These are phyloP conservation scores for Periconia sp. DNA, from an alignment of 2,329 filamentous ascomycete genomes.

Conservation along the genomic window DNA sequence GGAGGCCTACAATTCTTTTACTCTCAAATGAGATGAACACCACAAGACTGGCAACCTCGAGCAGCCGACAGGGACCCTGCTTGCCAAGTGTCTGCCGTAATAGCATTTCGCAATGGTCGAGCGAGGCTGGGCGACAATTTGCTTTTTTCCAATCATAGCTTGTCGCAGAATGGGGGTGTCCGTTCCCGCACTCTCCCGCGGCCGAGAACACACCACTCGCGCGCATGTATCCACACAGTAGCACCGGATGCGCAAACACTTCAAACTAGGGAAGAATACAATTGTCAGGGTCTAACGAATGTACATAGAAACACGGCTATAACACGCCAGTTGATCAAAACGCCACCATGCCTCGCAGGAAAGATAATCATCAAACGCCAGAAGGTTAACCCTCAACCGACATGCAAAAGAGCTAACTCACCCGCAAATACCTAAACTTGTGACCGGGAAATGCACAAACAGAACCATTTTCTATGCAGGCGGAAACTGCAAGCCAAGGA, in stretches of 20 bases:
- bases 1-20: background rate
- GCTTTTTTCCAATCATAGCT: background rate
- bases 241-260: background rate
- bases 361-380: constrained; percentile 14
- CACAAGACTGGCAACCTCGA: background rate
- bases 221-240: background rate
- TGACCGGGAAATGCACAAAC: constrained; percentile 15
- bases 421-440: constrained; percentile 19
- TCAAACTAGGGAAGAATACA: background rate
- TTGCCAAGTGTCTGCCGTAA: too few species aligned
- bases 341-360: background rate
- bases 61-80: background rate
- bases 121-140: background rate
- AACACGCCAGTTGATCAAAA: background rate
- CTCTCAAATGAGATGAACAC: background rate
- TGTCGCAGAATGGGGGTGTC: background rate
- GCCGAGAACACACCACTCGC: background rate
- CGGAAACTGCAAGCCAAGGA: constrained; percentile 11
- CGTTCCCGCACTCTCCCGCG: background rate
- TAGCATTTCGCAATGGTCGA: background rate
- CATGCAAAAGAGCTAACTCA: constrained; percentile 23
- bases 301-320: background rate
- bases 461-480: constrained; percentile 12
- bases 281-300: background rate
- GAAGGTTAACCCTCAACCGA: constrained; percentile 17